phyloP scores from a whole-genome alignment of 2,329 filamentous ascomycete species.

The Byssochlamys sp. region DNA sequence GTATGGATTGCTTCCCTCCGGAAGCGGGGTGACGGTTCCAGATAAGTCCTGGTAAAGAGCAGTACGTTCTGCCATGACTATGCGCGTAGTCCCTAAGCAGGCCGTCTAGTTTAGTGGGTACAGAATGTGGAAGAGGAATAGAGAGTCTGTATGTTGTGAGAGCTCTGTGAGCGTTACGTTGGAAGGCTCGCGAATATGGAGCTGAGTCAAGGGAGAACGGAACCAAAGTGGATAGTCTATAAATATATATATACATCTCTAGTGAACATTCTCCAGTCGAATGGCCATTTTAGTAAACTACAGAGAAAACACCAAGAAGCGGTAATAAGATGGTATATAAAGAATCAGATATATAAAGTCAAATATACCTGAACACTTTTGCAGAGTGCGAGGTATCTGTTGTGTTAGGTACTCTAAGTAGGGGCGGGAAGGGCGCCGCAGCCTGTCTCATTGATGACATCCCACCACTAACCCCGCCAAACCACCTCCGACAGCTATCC shows the following conservation, averaged over 20 bases:
- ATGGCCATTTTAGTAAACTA: neutral
- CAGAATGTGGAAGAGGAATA: neutral
- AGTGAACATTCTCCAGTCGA: neutral
- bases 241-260: neutral
- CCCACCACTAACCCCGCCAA: neutral
- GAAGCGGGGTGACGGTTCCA: constrained; percentile 20
- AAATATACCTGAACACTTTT: neutral
- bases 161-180: neutral
- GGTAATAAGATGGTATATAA: neutral
- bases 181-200: neutral
- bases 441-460: neutral
- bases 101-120: neutral
- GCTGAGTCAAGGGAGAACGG: neutral
- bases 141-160: neutral
- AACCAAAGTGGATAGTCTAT: neutral
- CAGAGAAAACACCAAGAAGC: neutral
- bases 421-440: neutral
- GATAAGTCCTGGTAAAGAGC: constrained; percentile 28
- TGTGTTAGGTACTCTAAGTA: neutral
- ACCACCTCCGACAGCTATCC: neutral
- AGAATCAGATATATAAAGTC: neutral
- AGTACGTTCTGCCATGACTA: constrained; percentile 14
- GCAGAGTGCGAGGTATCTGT: neutral
- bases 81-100: neutral
- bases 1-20: constrained; percentile 57